Percentiles rank a stretch among this genome's conserved stretches.
phyloP scores from a whole-genome alignment of 495 filamentous ascomycete species.

The Penicillium verhagenii region DNA sequence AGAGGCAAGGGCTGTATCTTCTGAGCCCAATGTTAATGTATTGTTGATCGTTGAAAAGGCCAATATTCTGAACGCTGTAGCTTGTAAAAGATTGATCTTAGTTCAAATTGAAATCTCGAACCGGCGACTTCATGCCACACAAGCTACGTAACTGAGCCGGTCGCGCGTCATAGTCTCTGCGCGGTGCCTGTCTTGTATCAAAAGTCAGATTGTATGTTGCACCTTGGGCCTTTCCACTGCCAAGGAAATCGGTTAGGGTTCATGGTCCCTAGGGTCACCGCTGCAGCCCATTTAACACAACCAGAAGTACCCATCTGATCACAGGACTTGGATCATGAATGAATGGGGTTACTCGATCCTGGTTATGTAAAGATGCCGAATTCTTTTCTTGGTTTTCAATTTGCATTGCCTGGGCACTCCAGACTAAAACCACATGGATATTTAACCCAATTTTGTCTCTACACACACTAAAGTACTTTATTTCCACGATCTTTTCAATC shows the following conservation, averaged over 20 bases:
- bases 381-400: no score
- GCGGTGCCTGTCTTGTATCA: constrained; percentile 19
- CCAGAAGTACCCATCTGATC: constrained; percentile 2
- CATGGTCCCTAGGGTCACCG: constrained; percentile 11
- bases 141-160: constrained; percentile 14
- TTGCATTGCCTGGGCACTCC: no score
- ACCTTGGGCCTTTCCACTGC: neutral
- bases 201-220: constrained; percentile 6
- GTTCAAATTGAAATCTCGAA: constrained; percentile 15
- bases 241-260: constrained; percentile 3
- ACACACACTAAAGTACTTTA: no score
- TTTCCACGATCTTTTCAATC: no score
- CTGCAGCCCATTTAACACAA: constrained; percentile 14
- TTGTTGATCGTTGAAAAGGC: neutral
- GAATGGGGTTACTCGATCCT: neutral
- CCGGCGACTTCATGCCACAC: constrained; percentile 16
- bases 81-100: constrained; percentile 6
- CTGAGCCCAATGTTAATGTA: neutral
- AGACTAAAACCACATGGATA: no score
- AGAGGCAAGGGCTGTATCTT: constrained; percentile 8
- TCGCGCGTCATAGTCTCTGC: constrained; percentile 29
- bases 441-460: no score
- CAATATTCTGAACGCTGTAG: constrained; percentile 2
- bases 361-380: neutral
- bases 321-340: neutral